Evolutionary conservation across 1,139 yeast genomes (phyloP), one percentile per base, ranked within the genome.

Genomic region (Scheffersomyces titani): DNA sequence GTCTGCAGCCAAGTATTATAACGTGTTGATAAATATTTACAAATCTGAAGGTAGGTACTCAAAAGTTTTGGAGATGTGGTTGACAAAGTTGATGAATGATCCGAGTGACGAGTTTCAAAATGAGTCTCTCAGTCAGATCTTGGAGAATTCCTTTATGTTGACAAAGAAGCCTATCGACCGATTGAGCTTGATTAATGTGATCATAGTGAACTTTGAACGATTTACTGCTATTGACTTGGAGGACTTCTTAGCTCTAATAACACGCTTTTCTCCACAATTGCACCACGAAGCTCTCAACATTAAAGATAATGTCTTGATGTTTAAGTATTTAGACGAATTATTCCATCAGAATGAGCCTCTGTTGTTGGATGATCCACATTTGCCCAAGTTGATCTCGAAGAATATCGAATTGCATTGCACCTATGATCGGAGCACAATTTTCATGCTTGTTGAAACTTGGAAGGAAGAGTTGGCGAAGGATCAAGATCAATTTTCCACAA

Each of bases 21-120:
- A 80, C 52, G 94, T 88, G 0, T 73, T 92, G 40, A 81, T 87
- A 58, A 74, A 79, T 51, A 66, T 89, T 3, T 90, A 86, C 67
- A 74, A 82, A 50, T 72, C 82, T 0, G 85, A 88, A 57, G 80
- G 82, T 7, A 78, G 76, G 56, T 84, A 77, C 61, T 73, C 84
- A 2, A 82, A 86, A 57, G 81, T 88, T 0, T 62, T 79, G 49
- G 75, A 72, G 52, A 65, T 75, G 1, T 77, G 81, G 80, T 60
- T 78, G 45, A 61, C 65, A 55, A 60, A 61, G 22, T 61, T 61
- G 19, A 50, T 52, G 5, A 59, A 51, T 21, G 54, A 49, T 13
- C 57, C 52, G 51, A 50, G 40, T 19, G 50, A 16, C 24, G 44
- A 49, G 54, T 47, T 44, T 20, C 48, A 57, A 55, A 57, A 61